Conservation (phyloP, 495 filamentous ascomycete species). For the Oleoguttula mirabilis region DNA sequence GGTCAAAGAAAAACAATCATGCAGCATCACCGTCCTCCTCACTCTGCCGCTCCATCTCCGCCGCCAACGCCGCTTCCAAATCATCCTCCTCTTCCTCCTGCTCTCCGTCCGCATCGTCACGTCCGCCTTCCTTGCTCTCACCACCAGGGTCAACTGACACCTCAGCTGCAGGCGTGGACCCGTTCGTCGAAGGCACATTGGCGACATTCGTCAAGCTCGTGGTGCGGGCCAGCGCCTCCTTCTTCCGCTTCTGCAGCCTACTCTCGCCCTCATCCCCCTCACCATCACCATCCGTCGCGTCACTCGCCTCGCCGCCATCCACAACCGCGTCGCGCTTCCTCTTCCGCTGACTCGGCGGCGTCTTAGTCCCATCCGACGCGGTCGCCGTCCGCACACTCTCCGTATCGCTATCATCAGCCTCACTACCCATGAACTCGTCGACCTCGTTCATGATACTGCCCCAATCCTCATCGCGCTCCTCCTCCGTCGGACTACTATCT, state of each 20-base stretch:
- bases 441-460: conserved; percentile 57
- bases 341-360: conserved; percentile 21
- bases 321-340: conserved; percentile 17
- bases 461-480: conserved; percentile 47
- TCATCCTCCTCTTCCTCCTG: conserved; percentile 13
- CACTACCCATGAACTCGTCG: conserved; percentile 60
- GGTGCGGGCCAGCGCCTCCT: conserved; percentile 27
- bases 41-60: conserved; percentile 12
- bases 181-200: background rate
- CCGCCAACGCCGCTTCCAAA: conserved; percentile 16
- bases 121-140: background rate
- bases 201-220: conserved; percentile 32
- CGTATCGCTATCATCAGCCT: conserved; percentile 39
- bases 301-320: conserved; percentile 7
- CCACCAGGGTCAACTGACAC: conserved; percentile 5
- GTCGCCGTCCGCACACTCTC: conserved; percentile 12
- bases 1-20: too few relatives aligned
- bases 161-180: too few relatives aligned
- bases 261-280: conserved; percentile 24
- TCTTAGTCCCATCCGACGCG: conserved; percentile 1
- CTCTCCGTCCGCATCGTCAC: background rate
- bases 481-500: conserved; percentile 34
- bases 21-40: background rate
- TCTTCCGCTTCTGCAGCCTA: conserved; percentile 31
- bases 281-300: conserved; percentile 17